Conservation (phyloP, 306 rosid species). For the Canavalia gladiata region DNA sequence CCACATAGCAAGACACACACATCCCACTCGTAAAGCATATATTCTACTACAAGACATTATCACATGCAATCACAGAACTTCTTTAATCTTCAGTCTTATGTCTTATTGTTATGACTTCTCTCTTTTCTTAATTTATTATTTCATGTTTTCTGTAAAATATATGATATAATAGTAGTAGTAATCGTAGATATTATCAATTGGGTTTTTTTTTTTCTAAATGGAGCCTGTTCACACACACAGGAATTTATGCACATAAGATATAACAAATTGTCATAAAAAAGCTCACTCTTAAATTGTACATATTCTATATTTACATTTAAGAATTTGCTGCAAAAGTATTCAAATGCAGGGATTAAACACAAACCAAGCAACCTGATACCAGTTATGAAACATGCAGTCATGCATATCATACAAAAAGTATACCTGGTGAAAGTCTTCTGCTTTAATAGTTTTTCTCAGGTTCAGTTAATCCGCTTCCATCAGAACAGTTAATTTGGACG, state of each 20-base stretch:
- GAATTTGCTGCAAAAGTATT: slow-evolving; percentile 2
- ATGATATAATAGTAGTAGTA: too few species aligned
- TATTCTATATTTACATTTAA: neutral
- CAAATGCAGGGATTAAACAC: neutral
- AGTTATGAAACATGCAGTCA: slow-evolving; percentile 30
- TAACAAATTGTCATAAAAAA: slow-evolving; percentile 22
- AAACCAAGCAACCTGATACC: slow-evolving; percentile 1
- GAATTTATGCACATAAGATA: slow-evolving; percentile 1
- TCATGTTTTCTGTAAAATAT: too few species aligned
- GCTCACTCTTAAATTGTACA: too few species aligned
- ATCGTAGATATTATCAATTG: too few species aligned
- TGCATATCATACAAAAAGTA: slow-evolving; percentile 40
- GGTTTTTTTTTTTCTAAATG: too few species aligned
- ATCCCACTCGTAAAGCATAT: too few species aligned
- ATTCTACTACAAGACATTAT: neutral
- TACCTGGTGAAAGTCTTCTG: slow-evolving; percentile 91
- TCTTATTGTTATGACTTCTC: too few species aligned
- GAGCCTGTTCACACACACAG: too few species aligned
- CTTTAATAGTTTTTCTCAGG: slow-evolving; percentile 79
- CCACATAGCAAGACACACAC: neutral
- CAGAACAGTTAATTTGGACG: slow-evolving; percentile 53
- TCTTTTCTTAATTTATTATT: too few species aligned
- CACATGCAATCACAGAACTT: neutral
- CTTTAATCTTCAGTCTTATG: neutral
- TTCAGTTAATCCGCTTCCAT: slow-evolving; percentile 62